Percentiles rank a stretch among this genome's conserved stretches.
These are phyloP conservation scores for Gossypium ekmanianum DNA, from an alignment of 345 rosid species.

Conservation along the genomic window DNA sequence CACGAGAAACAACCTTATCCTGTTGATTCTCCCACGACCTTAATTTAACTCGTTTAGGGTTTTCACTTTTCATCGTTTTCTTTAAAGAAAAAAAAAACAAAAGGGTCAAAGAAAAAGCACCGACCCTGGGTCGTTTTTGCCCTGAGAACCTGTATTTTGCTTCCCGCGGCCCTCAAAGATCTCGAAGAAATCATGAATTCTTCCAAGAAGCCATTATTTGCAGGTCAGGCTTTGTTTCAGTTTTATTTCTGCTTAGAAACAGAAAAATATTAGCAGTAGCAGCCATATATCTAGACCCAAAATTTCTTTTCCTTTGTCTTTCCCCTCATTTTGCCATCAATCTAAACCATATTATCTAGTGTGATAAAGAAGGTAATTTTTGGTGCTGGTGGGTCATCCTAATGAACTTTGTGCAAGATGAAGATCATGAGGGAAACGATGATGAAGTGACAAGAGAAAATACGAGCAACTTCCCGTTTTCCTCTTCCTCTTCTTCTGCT, in stretches of 20 bases:
- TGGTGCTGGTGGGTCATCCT: constrained; percentile 23
- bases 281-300: background rate
- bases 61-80: constrained; percentile 4
- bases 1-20: constrained; percentile 20
- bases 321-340: constrained; percentile 5
- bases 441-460: constrained; percentile 16
- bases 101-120: constrained; percentile 38
- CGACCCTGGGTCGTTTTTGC: constrained; percentile 17
- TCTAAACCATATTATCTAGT: constrained; percentile 22
- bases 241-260: background rate
- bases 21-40: constrained; percentile 17
- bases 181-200: constrained; percentile 18
- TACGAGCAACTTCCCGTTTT: constrained; percentile 21
- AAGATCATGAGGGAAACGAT: constrained; percentile 30
- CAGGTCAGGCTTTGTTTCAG: constrained; percentile 32
- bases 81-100: too few species aligned
- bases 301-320: background rate
- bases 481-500: constrained; percentile 31
- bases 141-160: constrained; percentile 7
- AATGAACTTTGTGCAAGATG: constrained; percentile 39
- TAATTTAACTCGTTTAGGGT: constrained; percentile 38
- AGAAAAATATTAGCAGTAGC: background rate
- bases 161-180: constrained; percentile 32
- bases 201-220: background rate
- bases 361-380: constrained; percentile 13